Evolutionary conservation across 2,329 filamentous ascomycete species (phyloP).

Genomic region (Fusarium vanettenii): DNA sequence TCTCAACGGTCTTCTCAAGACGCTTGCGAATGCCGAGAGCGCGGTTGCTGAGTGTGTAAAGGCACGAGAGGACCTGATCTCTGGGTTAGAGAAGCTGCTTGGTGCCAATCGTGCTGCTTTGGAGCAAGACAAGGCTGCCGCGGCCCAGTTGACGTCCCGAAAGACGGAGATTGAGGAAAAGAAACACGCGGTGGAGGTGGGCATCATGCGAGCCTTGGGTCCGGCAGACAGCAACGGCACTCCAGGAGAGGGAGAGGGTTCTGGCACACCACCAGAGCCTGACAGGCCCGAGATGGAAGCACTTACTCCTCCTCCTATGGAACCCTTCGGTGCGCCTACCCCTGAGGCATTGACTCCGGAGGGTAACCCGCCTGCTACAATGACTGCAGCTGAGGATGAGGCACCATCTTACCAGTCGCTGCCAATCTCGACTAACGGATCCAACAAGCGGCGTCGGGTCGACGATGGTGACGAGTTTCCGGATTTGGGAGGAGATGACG

Average conservation of each 20-base stretch:
- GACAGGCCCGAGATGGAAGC: slow-evolving; percentile 86
- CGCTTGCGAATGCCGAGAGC: slow-evolving; percentile 86
- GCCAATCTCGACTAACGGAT: slow-evolving; percentile 61
- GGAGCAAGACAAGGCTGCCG: slow-evolving; percentile 74
- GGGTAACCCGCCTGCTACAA: slow-evolving; percentile 38
- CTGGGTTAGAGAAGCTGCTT: slow-evolving; percentile 84
- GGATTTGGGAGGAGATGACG: slow-evolving; percentile 65
- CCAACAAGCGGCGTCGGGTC: slow-evolving; percentile 67
- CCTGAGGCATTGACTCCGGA: slow-evolving; percentile 33
- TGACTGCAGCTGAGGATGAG: slow-evolving; percentile 51
- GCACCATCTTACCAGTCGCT: slow-evolving; percentile 62
- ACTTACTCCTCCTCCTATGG: slow-evolving; percentile 76
- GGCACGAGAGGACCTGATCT: slow-evolving; percentile 81
- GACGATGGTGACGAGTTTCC: slow-evolving; percentile 64
- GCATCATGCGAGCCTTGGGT: slow-evolving; percentile 86
- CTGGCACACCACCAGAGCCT: slow-evolving; percentile 66
- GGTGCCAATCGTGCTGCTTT: slow-evolving; percentile 78
- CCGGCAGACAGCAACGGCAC: slow-evolving; percentile 66
- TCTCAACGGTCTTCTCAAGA: slow-evolving; percentile 89
- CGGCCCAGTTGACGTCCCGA: slow-evolving; percentile 72
- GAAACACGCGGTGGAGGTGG: slow-evolving; percentile 89
- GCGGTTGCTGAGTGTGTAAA: slow-evolving; percentile 92
- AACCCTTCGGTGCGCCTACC: slow-evolving; percentile 34
- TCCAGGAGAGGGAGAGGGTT: slow-evolving; percentile 58
- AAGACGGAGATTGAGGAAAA: slow-evolving; percentile 81